A percentile compares a stretch with the other conserved stretches of the same genome.
phyloP scores from a whole-genome alignment of 2,329 filamentous ascomycete genomes.

The Cordyceps tenuipes region DNA sequence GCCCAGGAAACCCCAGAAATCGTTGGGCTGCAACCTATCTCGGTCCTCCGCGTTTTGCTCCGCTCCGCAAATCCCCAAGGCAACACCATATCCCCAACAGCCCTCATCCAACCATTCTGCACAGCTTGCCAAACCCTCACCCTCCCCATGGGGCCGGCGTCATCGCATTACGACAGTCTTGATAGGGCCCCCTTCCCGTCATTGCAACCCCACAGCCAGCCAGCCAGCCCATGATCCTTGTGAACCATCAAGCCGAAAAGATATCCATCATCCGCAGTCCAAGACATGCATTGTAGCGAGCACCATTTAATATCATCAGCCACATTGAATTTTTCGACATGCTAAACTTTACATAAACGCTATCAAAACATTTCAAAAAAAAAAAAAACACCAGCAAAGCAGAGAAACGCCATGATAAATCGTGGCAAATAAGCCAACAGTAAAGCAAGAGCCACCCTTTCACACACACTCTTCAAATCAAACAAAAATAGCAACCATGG shows the following conservation, averaged over 20 bases:
- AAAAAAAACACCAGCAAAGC: background rate
- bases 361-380: background rate
- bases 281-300: no score
- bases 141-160: background rate
- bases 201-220: background rate
- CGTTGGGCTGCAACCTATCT: background rate
- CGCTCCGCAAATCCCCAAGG: background rate
- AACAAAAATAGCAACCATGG: background rate
- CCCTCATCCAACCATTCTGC: background rate
- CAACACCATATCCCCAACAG: background rate
- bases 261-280: no score
- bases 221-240: no score
- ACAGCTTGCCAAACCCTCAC: background rate
- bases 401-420: background rate
- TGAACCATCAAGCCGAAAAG: no score
- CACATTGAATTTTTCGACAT: background rate
- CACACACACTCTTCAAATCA: background rate
- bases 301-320: background rate
- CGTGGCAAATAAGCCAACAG: background rate
- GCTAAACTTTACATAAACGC: background rate
- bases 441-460: background rate
- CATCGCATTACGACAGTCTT: background rate
- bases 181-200: background rate
- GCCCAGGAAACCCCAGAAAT: background rate
- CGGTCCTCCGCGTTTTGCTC: constrained; percentile 7